These are phyloP conservation scores for Neoarthrinium moseri DNA, from an alignment of 2,329 filamentous ascomycete species.

Conservation along the genomic window DNA sequence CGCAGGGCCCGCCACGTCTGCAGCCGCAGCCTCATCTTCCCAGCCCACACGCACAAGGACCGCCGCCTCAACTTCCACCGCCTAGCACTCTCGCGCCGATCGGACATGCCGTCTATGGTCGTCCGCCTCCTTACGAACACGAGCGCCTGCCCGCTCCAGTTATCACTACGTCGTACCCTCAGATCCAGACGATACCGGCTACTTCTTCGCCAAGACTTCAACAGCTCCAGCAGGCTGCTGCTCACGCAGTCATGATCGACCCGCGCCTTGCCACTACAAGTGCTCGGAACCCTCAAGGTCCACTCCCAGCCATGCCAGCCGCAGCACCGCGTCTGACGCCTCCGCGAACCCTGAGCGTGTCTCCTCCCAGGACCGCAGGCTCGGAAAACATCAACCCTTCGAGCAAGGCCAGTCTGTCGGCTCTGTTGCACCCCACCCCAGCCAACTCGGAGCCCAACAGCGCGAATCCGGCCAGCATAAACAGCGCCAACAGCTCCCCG, in stretches of 20 bases:
- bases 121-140: conserved; percentile 19
- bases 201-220: conserved; percentile 39
- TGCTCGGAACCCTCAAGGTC: conserved; percentile 39
- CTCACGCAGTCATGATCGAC: conserved; percentile 40
- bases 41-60: conserved; percentile 13
- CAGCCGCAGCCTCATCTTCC: conserved; percentile 3
- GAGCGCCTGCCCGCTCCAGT: conserved; percentile 22
- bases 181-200: conserved; percentile 21
- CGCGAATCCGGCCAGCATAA: conserved; percentile 38
- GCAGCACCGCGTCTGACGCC: conserved; percentile 34
- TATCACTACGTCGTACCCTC: conserved; percentile 16
- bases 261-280: conserved; percentile 31
- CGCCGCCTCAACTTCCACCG: conserved; percentile 15
- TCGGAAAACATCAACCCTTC: conserved; percentile 25
- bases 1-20: conserved; percentile 13
- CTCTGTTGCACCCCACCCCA: conserved; percentile 46
- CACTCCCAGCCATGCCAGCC: conserved; percentile 39
- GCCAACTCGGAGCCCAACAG: conserved; percentile 44
- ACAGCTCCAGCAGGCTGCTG: conserved; percentile 41
- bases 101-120: conserved; percentile 21
- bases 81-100: conserved; percentile 15
- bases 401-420: conserved; percentile 47
- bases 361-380: conserved; percentile 43
- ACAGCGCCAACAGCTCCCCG: conserved; percentile 49
- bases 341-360: conserved; percentile 47